These are phyloP conservation scores for Yarrowia keelungensis DNA, from an alignment of 805 yeast species.

Conservation along the genomic window DNA sequence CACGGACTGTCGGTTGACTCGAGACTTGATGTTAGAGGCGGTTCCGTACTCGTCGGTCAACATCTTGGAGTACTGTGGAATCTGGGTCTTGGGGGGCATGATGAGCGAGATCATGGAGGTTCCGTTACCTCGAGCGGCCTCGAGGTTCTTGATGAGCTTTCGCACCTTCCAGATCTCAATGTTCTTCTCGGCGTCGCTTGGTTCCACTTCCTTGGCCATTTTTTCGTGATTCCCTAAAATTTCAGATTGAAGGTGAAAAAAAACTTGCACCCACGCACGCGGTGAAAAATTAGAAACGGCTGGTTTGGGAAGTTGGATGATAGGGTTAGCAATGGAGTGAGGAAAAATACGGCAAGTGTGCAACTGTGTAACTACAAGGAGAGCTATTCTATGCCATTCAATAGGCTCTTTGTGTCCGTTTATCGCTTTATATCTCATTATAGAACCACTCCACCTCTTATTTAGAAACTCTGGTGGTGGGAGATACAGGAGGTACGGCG, in stretches of 20 bases:
- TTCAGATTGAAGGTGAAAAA: conserved; percentile 3
- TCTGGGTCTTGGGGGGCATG: conserved; percentile 95
- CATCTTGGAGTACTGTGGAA: conserved; percentile 85
- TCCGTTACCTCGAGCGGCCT: conserved; percentile 96
- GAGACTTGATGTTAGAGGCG: conserved; percentile 95
- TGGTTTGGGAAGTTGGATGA: conserved; percentile 38
- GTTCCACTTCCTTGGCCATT: conserved; percentile 41
- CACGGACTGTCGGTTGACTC: conserved; percentile 95
- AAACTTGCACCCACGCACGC: conserved; percentile 31
- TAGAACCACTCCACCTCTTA: neutral
- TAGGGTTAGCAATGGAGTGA: conserved; percentile 26
- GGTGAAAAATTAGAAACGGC: conserved; percentile 26
- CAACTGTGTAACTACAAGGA: too few relatives aligned
- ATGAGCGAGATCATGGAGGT: conserved; percentile 98
- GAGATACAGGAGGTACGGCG: conserved; percentile 33
- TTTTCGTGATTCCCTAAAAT: neutral
- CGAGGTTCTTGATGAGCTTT: conserved; percentile 85
- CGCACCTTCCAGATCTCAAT: conserved; percentile 99
- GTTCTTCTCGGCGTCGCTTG: conserved; percentile 84
- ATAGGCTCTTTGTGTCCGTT: too few relatives aligned
- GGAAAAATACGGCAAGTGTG: too few relatives aligned
- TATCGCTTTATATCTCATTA: too few relatives aligned
- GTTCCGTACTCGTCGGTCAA: conserved; percentile 98
- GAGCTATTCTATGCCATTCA: too few relatives aligned
- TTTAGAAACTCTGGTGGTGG: conserved; percentile 33